Evolutionary conservation across 345 rosid species (phyloP).

Genomic region (Brassica nigra): DNA sequence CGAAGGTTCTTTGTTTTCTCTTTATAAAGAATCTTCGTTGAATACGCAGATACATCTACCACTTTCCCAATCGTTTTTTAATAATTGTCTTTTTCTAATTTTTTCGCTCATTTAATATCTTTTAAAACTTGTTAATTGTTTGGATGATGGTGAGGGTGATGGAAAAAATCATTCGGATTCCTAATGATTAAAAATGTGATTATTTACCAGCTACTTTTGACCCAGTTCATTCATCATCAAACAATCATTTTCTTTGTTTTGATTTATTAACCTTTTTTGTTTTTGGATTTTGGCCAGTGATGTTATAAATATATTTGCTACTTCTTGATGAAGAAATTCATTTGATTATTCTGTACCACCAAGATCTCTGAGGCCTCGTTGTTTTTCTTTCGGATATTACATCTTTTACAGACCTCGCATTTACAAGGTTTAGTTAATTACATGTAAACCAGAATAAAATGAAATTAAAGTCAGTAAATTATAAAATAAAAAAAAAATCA

Average conservation of each 20-base stretch:
- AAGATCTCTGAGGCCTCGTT: slow-evolving; percentile 44
- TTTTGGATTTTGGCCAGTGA: slow-evolving; percentile 33
- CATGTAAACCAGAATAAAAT: background rate
- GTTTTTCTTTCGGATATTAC: background rate
- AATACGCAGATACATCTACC: slow-evolving; percentile 24
- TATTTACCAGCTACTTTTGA: slow-evolving; percentile 41
- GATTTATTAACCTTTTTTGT: background rate
- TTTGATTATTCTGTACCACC: slow-evolving; percentile 37
- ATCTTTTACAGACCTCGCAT: background rate
- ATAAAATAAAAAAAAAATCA: background rate
- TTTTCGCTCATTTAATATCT: background rate
- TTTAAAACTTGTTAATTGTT: background rate
- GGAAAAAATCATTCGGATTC: slow-evolving; percentile 42
- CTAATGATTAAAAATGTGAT: slow-evolving; percentile 33
- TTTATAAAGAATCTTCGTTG: background rate
- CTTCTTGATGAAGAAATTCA: slow-evolving; percentile 39
- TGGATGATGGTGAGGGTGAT: slow-evolving; percentile 31
- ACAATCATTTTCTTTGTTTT: background rate
- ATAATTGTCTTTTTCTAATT: background rate
- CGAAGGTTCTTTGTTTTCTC: background rate
- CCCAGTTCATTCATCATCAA: slow-evolving; percentile 22
- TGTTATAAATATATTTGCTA: slow-evolving; percentile 41
- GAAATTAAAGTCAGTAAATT: background rate
- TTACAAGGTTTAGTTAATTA: background rate
- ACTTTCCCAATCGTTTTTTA: background rate